phyloP scores from a whole-genome alignment of 83 land plant genomes.

The Picea engelmannii region DNA sequence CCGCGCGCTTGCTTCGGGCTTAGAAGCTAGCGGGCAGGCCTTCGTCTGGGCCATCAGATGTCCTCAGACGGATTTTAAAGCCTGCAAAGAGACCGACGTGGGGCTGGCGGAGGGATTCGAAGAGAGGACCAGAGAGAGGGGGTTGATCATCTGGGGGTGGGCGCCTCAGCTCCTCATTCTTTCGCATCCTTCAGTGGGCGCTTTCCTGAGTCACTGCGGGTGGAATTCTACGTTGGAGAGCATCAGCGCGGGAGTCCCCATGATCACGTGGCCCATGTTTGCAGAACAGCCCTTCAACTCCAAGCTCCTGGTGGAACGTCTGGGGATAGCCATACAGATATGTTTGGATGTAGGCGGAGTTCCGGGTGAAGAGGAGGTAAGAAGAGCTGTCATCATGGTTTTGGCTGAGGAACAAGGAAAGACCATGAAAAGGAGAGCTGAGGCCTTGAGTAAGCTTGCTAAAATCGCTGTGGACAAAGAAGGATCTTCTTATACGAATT shows the following conservation, averaged over 20 bases:
- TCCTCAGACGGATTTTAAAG: neutral
- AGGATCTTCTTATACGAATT: no score
- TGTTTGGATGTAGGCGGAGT: neutral
- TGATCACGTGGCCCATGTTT: neutral
- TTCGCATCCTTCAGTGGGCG: neutral
- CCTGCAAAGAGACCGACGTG: neutral
- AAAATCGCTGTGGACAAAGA: no score
- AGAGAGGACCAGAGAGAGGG: neutral
- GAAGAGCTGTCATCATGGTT: neutral
- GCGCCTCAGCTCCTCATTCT: conserved; percentile 3
- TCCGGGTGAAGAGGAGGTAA: neutral
- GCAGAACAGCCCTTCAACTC: neutral
- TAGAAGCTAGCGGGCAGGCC: neutral
- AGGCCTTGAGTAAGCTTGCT: neutral
- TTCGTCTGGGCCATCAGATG: neutral
- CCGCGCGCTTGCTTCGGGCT: neutral
- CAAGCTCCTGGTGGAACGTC: neutral
- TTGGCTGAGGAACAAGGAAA: neutral
- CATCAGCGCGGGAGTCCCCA: neutral
- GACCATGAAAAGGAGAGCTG: neutral
- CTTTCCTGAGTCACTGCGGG: conserved; percentile 10
- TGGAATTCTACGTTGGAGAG: conserved; percentile 15
- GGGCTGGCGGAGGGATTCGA: neutral
- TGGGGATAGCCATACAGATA: neutral
- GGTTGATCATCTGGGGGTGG: neutral